These are phyloP conservation scores for Dothiorella sarmentorum DNA, from an alignment of 2,329 filamentous ascomycete genomes.

Conservation along the genomic window DNA sequence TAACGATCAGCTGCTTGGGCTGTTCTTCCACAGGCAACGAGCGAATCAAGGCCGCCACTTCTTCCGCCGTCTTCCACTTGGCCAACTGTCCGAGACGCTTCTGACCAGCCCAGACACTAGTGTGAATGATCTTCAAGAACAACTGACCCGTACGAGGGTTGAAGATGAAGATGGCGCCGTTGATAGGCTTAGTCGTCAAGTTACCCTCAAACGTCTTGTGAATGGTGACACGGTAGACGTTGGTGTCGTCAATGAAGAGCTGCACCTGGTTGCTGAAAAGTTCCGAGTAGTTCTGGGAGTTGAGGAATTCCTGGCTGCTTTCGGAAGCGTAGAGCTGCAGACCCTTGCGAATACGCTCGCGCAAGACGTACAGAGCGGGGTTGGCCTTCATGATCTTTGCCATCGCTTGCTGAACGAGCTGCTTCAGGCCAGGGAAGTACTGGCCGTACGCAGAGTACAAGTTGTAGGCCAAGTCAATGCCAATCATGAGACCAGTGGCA, in stretches of 20 bases:
- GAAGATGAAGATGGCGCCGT: constrained; percentile 99
- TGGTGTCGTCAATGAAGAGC: constrained; percentile 98
- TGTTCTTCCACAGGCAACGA: constrained; percentile 97
- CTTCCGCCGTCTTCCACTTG: constrained; percentile 99
- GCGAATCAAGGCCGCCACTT: constrained; percentile 95
- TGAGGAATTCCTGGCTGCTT: constrained; percentile 98
- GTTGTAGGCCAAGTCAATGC: constrained; percentile 96
- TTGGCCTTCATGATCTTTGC: constrained; percentile 99
- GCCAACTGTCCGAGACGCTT: constrained; percentile 97
- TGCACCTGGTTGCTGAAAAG: constrained; percentile 99
- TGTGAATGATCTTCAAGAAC: constrained; percentile 99
- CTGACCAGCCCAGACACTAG: constrained; percentile 97
- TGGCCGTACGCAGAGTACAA: constrained; percentile 97
- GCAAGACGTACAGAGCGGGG: constrained; percentile 89
- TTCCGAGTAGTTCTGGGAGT: constrained; percentile 99
- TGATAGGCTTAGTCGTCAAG: constrained; percentile 98
- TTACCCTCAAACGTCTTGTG: constrained; percentile 99
- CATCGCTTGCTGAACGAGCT: constrained; percentile 95
- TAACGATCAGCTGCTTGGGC: constrained; percentile 97
- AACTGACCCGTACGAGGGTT: constrained; percentile 97
- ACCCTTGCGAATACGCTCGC: constrained; percentile 97
- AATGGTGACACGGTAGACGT: constrained; percentile 98
- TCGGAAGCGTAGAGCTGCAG: constrained; percentile 96
- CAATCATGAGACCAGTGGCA: constrained; percentile 94
- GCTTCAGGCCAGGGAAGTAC: constrained; percentile 97